Evolutionary conservation across 2,329 filamentous ascomycete species (phyloP).

Genomic region (Arachnomyces sp.): DNA sequence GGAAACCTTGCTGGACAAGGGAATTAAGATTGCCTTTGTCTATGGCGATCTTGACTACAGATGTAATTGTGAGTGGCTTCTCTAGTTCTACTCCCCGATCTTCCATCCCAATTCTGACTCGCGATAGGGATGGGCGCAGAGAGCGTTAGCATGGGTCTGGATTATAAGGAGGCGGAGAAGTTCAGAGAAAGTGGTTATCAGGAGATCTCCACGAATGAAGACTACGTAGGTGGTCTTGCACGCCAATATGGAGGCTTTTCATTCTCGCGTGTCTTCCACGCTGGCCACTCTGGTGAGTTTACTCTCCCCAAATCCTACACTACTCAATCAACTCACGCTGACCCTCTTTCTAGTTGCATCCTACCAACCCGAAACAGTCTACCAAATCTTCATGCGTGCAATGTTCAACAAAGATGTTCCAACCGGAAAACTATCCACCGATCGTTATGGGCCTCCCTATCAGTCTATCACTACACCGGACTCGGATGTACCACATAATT

Average conservation of each 20-base stretch:
- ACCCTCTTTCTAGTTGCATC: constrained; percentile 27
- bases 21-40: constrained; percentile 49
- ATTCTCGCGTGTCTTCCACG: constrained; percentile 32
- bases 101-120: too few relatives aligned
- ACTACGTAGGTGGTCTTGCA: constrained; percentile 33
- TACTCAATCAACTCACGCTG: neutral
- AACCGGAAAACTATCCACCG: constrained; percentile 19
- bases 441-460: too few relatives aligned
- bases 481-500: too few relatives aligned
- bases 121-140: constrained; percentile 40
- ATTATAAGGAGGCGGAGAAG: constrained; percentile 28
- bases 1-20: constrained; percentile 48
- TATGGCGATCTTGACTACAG: constrained; percentile 53
- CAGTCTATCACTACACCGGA: too few relatives aligned
- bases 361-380: constrained; percentile 32
- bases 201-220: constrained; percentile 23
- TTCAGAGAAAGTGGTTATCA: constrained; percentile 40
- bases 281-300: constrained; percentile 8
- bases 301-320: too few relatives aligned
- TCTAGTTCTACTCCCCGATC: too few relatives aligned
- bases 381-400: constrained; percentile 29
- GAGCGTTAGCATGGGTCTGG: constrained; percentile 36
- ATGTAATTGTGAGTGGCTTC: constrained; percentile 30
- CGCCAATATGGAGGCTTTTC: constrained; percentile 33
- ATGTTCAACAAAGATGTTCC: constrained; percentile 27